Evolutionary conservation across 768 basidiomycete genomes (phyloP), one percentile per base, ranked within the genome.

Genomic region (Rhodotorula taiwanensis): DNA sequence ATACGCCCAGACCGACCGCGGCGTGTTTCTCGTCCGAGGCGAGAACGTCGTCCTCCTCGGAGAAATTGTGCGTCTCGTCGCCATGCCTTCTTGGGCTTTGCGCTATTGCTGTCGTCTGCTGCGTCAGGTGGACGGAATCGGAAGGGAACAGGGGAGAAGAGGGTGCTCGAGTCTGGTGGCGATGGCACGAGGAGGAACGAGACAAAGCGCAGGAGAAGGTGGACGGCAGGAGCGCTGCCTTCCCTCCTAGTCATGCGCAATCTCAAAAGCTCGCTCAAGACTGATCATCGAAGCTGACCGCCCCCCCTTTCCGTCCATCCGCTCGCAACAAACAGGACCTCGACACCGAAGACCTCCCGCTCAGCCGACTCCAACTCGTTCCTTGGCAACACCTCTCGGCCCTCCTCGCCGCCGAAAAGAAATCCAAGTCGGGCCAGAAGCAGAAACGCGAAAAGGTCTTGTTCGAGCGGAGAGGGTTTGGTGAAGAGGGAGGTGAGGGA

Each of bases 1-100:
- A 53, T 97, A 86, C 75, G 92, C 90, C 20, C 91, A 98, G 74
- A 84, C 82, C 70, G 87, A 85, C 79, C 83, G 85, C 64, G 94
- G 93, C 5, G 82, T 99, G 33, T 92, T 89, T 77, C 82, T 98
- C 68, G 92, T 99, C 70, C 84, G 95, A 58, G 95, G 95, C 52
- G 95, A 99, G 80, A 99, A 99, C 75, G 95, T 99, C 21, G 95
- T 98, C 39, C 78, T 97, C 64, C 79, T 98, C 27, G 95, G 95
- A 42, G 95, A 99, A 81, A 88, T 99, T 66, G 95, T 94, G 72
- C 75, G 89, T 82, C 41, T 67, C 54, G 62, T 44, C 30, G 36
- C 10, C 34, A 11, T 34, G 4, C 23, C 13, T 31, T 25, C 54
- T 45, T 39, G 41, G n/a, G n/a, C n/a, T n/a, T n/a, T n/a, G n/a